phyloP scores from a whole-genome alignment of 768 basidiomycete species.

The Paxillus involutus region DNA sequence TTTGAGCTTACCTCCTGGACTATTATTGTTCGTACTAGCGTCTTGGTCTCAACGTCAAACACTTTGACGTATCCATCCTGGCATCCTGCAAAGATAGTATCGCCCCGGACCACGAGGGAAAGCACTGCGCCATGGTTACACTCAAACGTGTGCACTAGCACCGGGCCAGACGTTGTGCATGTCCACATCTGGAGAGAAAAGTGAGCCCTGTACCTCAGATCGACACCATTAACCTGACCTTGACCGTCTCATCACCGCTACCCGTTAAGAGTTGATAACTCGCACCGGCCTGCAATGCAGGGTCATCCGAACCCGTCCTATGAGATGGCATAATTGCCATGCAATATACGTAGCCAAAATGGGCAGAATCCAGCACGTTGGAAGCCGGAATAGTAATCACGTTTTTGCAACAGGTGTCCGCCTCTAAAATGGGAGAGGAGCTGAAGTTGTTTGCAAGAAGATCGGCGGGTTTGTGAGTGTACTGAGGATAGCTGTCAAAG shows the following conservation, averaged over 20 bases:
- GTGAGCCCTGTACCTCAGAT: background rate
- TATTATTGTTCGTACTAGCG: slow-evolving; percentile 82
- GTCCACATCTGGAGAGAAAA: slow-evolving; percentile 58
- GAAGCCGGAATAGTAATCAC: slow-evolving; percentile 55
- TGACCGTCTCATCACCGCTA: slow-evolving; percentile 89
- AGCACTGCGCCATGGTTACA: slow-evolving; percentile 80
- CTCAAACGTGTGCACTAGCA: slow-evolving; percentile 62
- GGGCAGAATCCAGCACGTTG: slow-evolving; percentile 85
- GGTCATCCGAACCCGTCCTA: slow-evolving; percentile 37
- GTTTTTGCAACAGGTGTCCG: slow-evolving; percentile 20
- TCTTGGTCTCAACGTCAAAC: slow-evolving; percentile 87
- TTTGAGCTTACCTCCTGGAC: slow-evolving; percentile 64
- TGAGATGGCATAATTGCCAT: slow-evolving; percentile 53
- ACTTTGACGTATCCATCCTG: slow-evolving; percentile 94
- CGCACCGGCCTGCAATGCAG: slow-evolving; percentile 18
- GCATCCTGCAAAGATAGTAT: slow-evolving; percentile 88
- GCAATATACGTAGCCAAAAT: slow-evolving; percentile 93
- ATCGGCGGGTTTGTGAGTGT: slow-evolving; percentile 67
- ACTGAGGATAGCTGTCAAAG: slow-evolving; percentile 86
- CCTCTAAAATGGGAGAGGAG: slow-evolving; percentile 32
- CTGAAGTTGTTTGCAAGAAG: slow-evolving; percentile 59
- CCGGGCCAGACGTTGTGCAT: slow-evolving; percentile 46
- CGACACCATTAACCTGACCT: slow-evolving; percentile 44
- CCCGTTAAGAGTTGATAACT: slow-evolving; percentile 71
- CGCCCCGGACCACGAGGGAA: slow-evolving; percentile 70